Conservation (phyloP, 2,329 filamentous ascomycete genomes). For the Sphaerulina musiva region DNA sequence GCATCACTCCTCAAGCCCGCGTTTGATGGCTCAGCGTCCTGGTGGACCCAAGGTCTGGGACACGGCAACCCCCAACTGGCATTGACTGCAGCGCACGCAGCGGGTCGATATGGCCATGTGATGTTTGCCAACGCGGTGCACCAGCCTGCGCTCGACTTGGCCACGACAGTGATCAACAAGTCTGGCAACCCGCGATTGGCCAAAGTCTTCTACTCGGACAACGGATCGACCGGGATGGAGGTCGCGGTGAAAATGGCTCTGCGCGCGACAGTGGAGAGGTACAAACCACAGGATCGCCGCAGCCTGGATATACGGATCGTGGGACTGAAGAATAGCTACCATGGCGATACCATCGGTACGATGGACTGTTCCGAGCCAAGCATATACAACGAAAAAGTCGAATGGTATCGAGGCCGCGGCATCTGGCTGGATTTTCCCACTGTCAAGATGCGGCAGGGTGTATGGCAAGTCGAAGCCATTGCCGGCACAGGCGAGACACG, state of each 20-base stretch:
- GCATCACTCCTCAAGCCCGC: slow-evolving; percentile 52
- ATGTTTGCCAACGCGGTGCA: slow-evolving; percentile 82
- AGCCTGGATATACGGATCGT: slow-evolving; percentile 58
- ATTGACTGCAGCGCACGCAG: slow-evolving; percentile 70
- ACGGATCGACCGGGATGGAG: slow-evolving; percentile 76
- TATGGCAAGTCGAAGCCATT: slow-evolving; percentile 58
- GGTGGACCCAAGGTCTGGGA: slow-evolving; percentile 86
- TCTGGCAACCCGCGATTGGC: slow-evolving; percentile 58
- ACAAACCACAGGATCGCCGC: slow-evolving; percentile 43
- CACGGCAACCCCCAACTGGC: slow-evolving; percentile 68
- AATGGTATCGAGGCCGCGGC: slow-evolving; percentile 76
- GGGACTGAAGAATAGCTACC: slow-evolving; percentile 73
- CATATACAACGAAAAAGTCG: slow-evolving; percentile 72
- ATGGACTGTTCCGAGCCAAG: slow-evolving; percentile 80
- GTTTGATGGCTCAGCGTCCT: slow-evolving; percentile 79
- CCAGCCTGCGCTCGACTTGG: slow-evolving; percentile 64
- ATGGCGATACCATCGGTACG: slow-evolving; percentile 80
- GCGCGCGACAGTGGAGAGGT: slow-evolving; percentile 59
- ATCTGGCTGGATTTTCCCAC: slow-evolving; percentile 74
- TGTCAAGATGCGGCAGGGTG: slow-evolving; percentile 59
- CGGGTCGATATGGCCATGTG: slow-evolving; percentile 77
- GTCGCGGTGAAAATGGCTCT: slow-evolving; percentile 82
- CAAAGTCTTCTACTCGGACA: slow-evolving; percentile 76
- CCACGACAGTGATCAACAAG: slow-evolving; percentile 55
- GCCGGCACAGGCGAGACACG: slow-evolving; percentile 36